These are phyloP conservation scores for Populus pruinosa DNA, from an alignment of 345 rosid genomes.

Conservation along the genomic window DNA sequence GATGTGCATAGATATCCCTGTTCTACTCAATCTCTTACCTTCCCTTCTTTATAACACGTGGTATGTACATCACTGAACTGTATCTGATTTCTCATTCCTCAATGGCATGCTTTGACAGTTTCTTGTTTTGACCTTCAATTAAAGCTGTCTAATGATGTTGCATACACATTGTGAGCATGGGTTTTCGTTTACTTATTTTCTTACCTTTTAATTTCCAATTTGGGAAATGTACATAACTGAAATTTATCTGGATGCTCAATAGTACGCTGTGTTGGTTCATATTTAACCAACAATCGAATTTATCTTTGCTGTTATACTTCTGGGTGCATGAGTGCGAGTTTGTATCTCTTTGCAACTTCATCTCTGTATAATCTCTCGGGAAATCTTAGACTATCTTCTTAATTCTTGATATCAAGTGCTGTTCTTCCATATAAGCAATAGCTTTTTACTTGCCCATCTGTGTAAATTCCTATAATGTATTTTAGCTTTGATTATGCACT, in stretches of 20 bases:
- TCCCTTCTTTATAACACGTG: background rate
- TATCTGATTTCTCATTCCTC: background rate
- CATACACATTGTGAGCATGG: background rate
- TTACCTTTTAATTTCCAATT: background rate
- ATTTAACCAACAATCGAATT: background rate
- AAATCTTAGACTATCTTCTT: background rate
- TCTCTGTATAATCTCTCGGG: background rate
- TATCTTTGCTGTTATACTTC: background rate
- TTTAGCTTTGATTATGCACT: slow-evolving; percentile 8
- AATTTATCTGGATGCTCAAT: background rate
- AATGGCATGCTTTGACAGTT: background rate
- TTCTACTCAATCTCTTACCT: background rate
- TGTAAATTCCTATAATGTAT: background rate
- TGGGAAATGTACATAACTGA: background rate
- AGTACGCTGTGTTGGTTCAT: background rate
- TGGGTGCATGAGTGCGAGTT: background rate
- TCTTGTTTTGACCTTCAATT: background rate
- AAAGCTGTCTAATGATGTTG: background rate
- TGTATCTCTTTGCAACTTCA: background rate
- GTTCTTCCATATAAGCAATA: background rate
- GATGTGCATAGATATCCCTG: background rate
- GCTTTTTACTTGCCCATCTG: background rate
- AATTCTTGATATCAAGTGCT: background rate
- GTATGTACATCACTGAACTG: background rate
- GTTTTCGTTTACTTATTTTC: background rate